These are phyloP conservation scores for Apiotrichum veenhuisii DNA, from an alignment of 1,284 basidiomycete genomes.

Conservation along the genomic window DNA sequence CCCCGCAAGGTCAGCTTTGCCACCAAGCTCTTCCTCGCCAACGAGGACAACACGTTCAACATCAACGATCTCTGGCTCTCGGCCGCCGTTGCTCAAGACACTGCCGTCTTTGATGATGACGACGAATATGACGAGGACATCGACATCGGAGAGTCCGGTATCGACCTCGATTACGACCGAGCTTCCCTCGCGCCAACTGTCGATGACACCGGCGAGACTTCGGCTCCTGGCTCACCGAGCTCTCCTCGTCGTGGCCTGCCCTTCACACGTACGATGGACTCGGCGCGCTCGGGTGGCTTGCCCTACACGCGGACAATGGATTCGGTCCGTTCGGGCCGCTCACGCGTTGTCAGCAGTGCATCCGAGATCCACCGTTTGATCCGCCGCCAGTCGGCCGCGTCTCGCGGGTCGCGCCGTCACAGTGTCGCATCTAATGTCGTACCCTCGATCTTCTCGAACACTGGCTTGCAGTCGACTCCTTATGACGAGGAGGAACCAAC, in stretches of 20 bases:
- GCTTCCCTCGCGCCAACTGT: constrained; percentile 22
- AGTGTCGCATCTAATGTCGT: constrained; percentile 42
- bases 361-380: constrained; percentile 9
- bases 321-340: constrained; percentile 8
- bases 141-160: constrained; percentile 19
- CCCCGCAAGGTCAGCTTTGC: constrained; percentile 58
- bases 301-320: constrained; percentile 3
- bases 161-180: constrained; percentile 11
- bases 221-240: constrained; percentile 7
- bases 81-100: constrained; percentile 50
- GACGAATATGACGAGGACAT: constrained; percentile 33
- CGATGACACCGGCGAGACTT: not conserved
- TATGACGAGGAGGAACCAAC: not conserved
- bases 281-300: constrained; percentile 10
- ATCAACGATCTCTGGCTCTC: constrained; percentile 52
- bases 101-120: constrained; percentile 50
- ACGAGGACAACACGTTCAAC: constrained; percentile 51
- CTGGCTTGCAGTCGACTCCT: constrained; percentile 37
- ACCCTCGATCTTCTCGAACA: constrained; percentile 49
- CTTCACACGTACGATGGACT: constrained; percentile 1
- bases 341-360: constrained; percentile 6
- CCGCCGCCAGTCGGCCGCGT: constrained; percentile 27
- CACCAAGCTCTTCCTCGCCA: constrained; percentile 72
- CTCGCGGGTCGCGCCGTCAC: constrained; percentile 38
- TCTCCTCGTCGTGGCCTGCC: constrained; percentile 17